These are phyloP conservation scores for Helotiales sp. DNA, from an alignment of 2,329 filamentous ascomycete species.

Conservation along the genomic window DNA sequence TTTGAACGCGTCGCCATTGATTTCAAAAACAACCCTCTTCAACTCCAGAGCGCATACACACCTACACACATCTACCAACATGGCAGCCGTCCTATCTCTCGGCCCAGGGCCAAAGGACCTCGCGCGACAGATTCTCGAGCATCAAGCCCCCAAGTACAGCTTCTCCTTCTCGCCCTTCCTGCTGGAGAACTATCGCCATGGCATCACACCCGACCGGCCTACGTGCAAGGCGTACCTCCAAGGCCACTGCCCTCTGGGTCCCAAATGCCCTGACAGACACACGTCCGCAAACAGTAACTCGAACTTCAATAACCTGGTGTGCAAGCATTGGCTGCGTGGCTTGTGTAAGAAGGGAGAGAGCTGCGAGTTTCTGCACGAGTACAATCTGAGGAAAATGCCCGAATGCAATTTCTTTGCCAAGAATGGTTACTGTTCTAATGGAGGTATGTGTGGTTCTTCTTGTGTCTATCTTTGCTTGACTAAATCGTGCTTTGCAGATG, in stretches of 20 bases:
- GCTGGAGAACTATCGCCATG: conserved; percentile 81
- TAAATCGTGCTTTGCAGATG: conserved; percentile 57
- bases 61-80: conserved; percentile 9
- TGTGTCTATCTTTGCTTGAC: conserved; percentile 21
- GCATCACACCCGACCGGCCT: conserved; percentile 77
- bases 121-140: conserved; percentile 57
- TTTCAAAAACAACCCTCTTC: not conserved
- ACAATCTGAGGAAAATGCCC: conserved; percentile 97
- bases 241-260: conserved; percentile 85
- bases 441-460: conserved; percentile 46
- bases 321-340: conserved; percentile 97
- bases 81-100: conserved; percentile 32
- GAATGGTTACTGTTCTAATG: conserved; percentile 94
- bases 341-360: conserved; percentile 96
- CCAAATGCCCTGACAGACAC: conserved; percentile 86
- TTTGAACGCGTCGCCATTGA: not conserved
- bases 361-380: conserved; percentile 98
- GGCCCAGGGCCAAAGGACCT: conserved; percentile 39
- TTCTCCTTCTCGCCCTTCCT: conserved; percentile 91
- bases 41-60: not conserved
- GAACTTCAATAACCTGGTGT: conserved; percentile 82
- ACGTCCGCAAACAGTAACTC: conserved; percentile 46
- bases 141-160: conserved; percentile 61
- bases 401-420: conserved; percentile 97
- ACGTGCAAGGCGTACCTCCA: conserved; percentile 85